Percentiles rank a stretch among this genome's conserved stretches.
These are phyloP conservation scores for Crithidia thermophila DNA, from an alignment of 208 protist species.

Conservation along the genomic window DNA sequence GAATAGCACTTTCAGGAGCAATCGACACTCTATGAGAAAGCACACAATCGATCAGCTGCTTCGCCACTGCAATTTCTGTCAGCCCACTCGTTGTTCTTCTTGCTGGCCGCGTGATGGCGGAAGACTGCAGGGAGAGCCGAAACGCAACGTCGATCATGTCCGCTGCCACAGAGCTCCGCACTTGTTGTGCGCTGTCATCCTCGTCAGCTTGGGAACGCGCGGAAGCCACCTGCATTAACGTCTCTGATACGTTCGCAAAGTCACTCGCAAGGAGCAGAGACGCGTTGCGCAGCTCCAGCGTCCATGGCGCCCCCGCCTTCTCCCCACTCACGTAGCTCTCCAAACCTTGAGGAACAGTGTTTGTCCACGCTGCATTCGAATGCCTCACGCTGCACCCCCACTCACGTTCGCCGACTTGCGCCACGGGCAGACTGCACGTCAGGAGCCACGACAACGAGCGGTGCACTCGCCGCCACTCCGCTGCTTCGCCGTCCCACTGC, in stretches of 20 bases:
- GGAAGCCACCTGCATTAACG: not conserved
- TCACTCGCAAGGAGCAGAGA: not conserved
- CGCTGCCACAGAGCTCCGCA: not conserved
- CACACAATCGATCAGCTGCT: not conserved
- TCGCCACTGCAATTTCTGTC: not conserved
- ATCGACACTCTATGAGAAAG: too few relatives aligned
- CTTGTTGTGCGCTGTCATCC: not conserved
- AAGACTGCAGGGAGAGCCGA: slow-evolving; percentile 2
- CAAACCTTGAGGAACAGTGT: too few relatives aligned
- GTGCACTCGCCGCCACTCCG: too few relatives aligned
- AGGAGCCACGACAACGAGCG: slow-evolving; percentile 19
- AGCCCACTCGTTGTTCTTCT: not conserved
- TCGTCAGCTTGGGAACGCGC: not conserved
- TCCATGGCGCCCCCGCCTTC: not conserved
- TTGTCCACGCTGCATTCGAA: too few relatives aligned
- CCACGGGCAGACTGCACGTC: not conserved
- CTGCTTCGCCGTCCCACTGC: too few relatives aligned
- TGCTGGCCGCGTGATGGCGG: not conserved
- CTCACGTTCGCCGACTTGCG: not conserved
- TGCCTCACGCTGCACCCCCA: too few relatives aligned
- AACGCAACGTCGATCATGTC: slow-evolving; percentile 2
- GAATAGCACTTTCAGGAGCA: not conserved
- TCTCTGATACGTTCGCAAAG: not conserved
- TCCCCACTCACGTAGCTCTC: too few relatives aligned
- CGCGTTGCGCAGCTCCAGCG: not conserved